Evolutionary conservation across 352 stramenopile species (phyloP).

Genomic region (Globisporangium recalcitrans): DNA sequence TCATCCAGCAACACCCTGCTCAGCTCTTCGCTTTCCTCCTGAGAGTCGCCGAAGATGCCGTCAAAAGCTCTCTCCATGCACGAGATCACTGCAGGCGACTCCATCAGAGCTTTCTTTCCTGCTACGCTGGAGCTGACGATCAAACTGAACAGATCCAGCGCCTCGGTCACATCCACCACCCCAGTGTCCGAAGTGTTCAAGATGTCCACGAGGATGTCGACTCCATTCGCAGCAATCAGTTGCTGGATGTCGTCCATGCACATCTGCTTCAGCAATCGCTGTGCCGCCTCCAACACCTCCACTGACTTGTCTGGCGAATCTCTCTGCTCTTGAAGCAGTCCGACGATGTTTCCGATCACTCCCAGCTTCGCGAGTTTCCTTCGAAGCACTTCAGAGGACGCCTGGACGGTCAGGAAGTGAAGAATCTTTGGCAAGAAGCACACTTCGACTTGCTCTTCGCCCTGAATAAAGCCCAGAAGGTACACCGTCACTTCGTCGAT

Average conservation of each 20-base stretch:
- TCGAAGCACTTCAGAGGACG: conserved; percentile 21
- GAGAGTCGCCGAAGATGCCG: conserved; percentile 15
- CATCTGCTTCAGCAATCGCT: conserved; percentile 47
- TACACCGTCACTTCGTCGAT: conserved; percentile 55
- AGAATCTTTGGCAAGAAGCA: conserved; percentile 28
- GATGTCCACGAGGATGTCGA: conserved; percentile 51
- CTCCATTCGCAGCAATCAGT: conserved; percentile 53
- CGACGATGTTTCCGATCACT: conserved; percentile 49
- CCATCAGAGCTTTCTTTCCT: conserved; percentile 48
- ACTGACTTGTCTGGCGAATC: conserved; percentile 18
- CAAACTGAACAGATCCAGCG: conserved; percentile 60
- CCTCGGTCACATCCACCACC: conserved; percentile 31
- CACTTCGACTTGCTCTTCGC: conserved; percentile 15
- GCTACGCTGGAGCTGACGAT: conserved; percentile 40
- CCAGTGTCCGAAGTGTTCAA: conserved; percentile 12
- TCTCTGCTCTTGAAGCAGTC: conserved; percentile 48
- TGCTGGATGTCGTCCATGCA: conserved; percentile 61
- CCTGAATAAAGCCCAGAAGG: conserved; percentile 29
- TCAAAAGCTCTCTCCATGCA: conserved; percentile 34
- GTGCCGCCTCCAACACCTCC: conserved; percentile 28
- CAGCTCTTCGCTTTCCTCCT: conserved; percentile 19
- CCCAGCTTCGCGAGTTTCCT: conserved; percentile 45
- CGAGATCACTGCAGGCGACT: conserved; percentile 37
- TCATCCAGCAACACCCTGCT: conserved; percentile 15
- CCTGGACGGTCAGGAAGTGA: conserved; percentile 34